phyloP scores from a whole-genome alignment of 2,329 filamentous ascomycete species.

The Pyrenophora seminiperda region DNA sequence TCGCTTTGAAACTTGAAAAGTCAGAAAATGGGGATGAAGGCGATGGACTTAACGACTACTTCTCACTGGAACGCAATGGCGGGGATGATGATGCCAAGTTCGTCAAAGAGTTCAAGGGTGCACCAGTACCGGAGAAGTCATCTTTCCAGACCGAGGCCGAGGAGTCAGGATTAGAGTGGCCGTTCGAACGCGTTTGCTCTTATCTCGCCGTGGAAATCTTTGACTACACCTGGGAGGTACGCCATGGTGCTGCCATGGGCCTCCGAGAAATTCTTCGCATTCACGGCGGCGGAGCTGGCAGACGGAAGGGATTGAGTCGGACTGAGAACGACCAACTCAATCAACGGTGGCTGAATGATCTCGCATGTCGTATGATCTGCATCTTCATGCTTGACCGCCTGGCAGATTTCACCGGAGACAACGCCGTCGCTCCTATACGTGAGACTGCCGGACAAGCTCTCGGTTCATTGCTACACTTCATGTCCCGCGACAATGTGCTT shows the following conservation, averaged over 20 bases:
- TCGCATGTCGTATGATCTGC: constrained; percentile 92
- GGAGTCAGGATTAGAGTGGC: constrained; percentile 84
- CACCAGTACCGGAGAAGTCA: constrained; percentile 79
- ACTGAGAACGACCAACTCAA: constrained; percentile 80
- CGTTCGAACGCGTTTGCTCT: constrained; percentile 90
- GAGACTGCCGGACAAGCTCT: constrained; percentile 95
- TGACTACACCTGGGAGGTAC: constrained; percentile 90
- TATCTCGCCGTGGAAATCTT: constrained; percentile 94
- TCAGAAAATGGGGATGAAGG: constrained; percentile 64
- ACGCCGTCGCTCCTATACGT: constrained; percentile 91
- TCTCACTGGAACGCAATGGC: constrained; percentile 80
- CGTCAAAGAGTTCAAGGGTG: constrained; percentile 93
- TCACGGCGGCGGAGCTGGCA: constrained; percentile 88
- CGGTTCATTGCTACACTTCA: constrained; percentile 83
- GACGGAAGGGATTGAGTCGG: constrained; percentile 70
- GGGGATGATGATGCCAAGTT: constrained; percentile 90
- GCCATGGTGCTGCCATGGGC: constrained; percentile 95
- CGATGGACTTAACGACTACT: constrained; percentile 69
- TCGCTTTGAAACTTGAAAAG: constrained; percentile 63
- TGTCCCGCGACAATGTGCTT: constrained; percentile 78
- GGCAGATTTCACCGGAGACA: constrained; percentile 97
- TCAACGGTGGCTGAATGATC: constrained; percentile 85
- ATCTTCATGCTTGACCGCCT: constrained; percentile 98
- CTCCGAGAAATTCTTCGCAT: constrained; percentile 87
- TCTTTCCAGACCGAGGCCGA: constrained; percentile 79